Percentiles rank a stretch among this genome's conserved stretches.
Conservation (phyloP, 192 early-diverging fungal species). For the Coemansia sp. region DNA sequence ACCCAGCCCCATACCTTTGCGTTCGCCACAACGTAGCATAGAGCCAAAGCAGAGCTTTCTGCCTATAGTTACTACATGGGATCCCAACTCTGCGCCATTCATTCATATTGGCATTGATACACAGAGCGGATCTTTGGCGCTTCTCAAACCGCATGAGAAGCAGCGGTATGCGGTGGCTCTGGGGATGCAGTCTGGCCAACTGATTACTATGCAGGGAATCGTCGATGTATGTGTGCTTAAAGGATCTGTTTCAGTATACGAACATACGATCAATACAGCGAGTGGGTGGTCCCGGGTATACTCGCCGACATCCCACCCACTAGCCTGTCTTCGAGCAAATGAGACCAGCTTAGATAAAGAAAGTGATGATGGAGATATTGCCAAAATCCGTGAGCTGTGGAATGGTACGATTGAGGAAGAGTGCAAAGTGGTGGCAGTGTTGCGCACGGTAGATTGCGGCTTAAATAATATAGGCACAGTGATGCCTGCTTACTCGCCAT, state of each 20-base stretch:
- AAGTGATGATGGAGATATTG: slow-evolving; percentile 1
- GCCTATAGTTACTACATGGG: slow-evolving; percentile 25
- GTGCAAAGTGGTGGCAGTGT: slow-evolving; percentile 14
- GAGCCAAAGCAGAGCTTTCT: neutral
- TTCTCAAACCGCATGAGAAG: no score
- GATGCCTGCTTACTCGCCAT: slow-evolving; percentile 25
- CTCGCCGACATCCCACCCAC: slow-evolving; percentile 50
- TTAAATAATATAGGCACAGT: slow-evolving; percentile 34
- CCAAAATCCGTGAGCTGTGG: slow-evolving; percentile 25
- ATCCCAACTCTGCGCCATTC: neutral
- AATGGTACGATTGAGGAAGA: neutral
- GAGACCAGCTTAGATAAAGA: neutral
- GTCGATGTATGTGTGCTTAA: slow-evolving; percentile 36
- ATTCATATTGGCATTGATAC: neutral
- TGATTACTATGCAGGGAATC: slow-evolving; percentile 40
- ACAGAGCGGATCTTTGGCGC: no score
- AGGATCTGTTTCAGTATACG: slow-evolving; percentile 29
- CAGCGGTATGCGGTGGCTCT: slow-evolving; percentile 25
- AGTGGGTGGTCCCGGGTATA: slow-evolving; percentile 40
- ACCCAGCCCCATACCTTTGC: slow-evolving; percentile 4
- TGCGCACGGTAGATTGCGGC: slow-evolving; percentile 36
- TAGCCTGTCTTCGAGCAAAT: slow-evolving; percentile 14
- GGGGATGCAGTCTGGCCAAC: slow-evolving; percentile 15
- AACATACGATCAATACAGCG: slow-evolving; percentile 10
- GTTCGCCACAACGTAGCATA: slow-evolving; percentile 5